These are phyloP conservation scores for Ananas comosus DNA, from an alignment of 176 grass and related monocot genomes.

Conservation along the genomic window DNA sequence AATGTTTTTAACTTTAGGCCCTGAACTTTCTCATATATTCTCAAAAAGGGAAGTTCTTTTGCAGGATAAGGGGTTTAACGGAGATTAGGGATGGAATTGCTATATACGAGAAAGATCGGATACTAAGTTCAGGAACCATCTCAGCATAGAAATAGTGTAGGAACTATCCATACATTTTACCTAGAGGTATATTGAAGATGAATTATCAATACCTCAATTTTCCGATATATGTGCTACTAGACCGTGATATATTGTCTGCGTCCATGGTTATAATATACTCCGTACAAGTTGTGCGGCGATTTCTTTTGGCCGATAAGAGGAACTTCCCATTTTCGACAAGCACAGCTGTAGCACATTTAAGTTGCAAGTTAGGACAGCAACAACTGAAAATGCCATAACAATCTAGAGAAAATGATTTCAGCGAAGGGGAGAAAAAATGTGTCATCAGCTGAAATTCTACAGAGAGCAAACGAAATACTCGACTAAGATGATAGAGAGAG, in stretches of 20 bases:
- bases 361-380: background rate
- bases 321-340: constrained; percentile 24
- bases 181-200: background rate
- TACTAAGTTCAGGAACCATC: too few relatives aligned
- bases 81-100: too few relatives aligned
- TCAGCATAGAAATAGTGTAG: too few relatives aligned
- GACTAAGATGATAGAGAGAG: background rate
- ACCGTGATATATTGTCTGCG: constrained; percentile 14
- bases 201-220: constrained; percentile 13
- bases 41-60: too few relatives aligned
- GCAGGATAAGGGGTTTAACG: too few relatives aligned
- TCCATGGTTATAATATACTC: constrained; percentile 20
- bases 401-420: background rate
- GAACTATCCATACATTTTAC: too few relatives aligned
- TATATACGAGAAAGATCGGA: too few relatives aligned
- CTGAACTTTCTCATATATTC: too few relatives aligned
- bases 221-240: constrained; percentile 22
- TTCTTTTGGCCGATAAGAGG: constrained; percentile 22
- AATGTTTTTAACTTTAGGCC: too few relatives aligned
- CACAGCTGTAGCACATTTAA: constrained; percentile 13
- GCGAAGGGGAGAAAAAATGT: too few relatives aligned
- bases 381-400: background rate
- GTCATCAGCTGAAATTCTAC: too few relatives aligned
- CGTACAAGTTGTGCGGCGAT: constrained; percentile 17
- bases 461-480: too few relatives aligned